Evolutionary conservation across 768 basidiomycete genomes (phyloP).

Genomic region (Leucocoprinus leucothites): DNA sequence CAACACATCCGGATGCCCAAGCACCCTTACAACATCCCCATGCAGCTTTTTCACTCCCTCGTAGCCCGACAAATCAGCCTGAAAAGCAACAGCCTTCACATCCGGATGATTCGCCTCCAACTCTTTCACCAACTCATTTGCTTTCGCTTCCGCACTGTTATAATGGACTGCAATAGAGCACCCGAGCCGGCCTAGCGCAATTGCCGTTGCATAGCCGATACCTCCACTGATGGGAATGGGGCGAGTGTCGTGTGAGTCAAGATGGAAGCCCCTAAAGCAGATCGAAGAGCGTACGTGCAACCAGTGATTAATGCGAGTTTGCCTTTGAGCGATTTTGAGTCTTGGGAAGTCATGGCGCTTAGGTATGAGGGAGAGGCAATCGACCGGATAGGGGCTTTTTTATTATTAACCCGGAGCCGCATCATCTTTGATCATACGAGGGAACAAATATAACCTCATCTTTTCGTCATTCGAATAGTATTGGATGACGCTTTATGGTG

Average conservation of each 20-base stretch:
- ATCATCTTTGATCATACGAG: neutral
- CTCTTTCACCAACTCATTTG: slow-evolving; percentile 35
- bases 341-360: slow-evolving; percentile 2
- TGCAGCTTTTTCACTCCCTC: slow-evolving; percentile 42
- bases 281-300: slow-evolving; percentile 19
- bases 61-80: slow-evolving; percentile 46
- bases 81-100: slow-evolving; percentile 40
- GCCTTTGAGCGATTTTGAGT: slow-evolving; percentile 15
- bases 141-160: slow-evolving; percentile 32
- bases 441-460: no score
- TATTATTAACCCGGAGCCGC: no score
- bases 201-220: slow-evolving; percentile 49
- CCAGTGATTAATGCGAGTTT: slow-evolving; percentile 28
- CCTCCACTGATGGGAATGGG: slow-evolving; percentile 38
- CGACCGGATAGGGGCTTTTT: no score
- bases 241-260: neutral
- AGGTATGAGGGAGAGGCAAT: neutral
- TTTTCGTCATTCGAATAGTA: no score
- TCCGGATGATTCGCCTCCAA: slow-evolving; percentile 23
- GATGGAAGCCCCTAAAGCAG: neutral
- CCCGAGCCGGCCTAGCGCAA: slow-evolving; percentile 41
- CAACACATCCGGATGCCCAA: slow-evolving; percentile 49
- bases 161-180: slow-evolving; percentile 52
- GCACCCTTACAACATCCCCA: slow-evolving; percentile 34
- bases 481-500: no score